phyloP scores from a whole-genome alignment of 129 eudicot species.

The Calendula officinalis region DNA sequence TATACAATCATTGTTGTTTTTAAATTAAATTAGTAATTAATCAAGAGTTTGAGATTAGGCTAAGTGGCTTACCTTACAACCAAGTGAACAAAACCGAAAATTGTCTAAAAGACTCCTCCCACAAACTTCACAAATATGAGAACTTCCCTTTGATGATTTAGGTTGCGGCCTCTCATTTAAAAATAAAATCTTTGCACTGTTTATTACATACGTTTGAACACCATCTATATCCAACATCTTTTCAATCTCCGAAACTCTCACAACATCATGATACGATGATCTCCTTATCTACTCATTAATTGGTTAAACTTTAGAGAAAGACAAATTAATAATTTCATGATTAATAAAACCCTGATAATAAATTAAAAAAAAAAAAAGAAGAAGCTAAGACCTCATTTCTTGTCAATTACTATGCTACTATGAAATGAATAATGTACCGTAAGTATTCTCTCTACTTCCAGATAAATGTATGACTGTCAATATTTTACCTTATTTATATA shows the following conservation, averaged over 20 bases:
- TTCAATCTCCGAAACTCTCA: slow-evolving; percentile 81
- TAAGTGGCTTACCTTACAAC: slow-evolving; percentile 82
- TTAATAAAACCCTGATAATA: neutral
- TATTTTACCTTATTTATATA: too few species aligned
- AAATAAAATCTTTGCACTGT: slow-evolving; percentile 85
- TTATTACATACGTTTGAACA: slow-evolving; percentile 85
- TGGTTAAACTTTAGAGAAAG: neutral
- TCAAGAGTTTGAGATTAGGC: slow-evolving; percentile 21
- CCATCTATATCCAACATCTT: slow-evolving; percentile 69
- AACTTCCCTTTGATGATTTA: slow-evolving; percentile 61
- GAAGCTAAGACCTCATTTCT: too few species aligned
- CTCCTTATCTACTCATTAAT: slow-evolving; percentile 58
- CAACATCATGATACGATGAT: slow-evolving; percentile 91
- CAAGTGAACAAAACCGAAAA: slow-evolving; percentile 83
- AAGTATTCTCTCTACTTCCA: too few species aligned
- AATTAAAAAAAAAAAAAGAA: too few species aligned
- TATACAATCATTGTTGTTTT: neutral
- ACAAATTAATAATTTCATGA: too few species aligned
- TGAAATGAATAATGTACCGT: too few species aligned
- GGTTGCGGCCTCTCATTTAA: slow-evolving; percentile 87
- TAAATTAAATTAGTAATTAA: neutral
- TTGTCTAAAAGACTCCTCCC: slow-evolving; percentile 84
- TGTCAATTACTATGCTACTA: too few species aligned
- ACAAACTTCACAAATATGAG: slow-evolving; percentile 75
- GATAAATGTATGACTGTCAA: too few species aligned